Evolutionary conservation across 345 rosid genomes (phyloP), one percentile per base, ranked within the genome.

Genomic region (Excoecaria cochinchinensis): DNA sequence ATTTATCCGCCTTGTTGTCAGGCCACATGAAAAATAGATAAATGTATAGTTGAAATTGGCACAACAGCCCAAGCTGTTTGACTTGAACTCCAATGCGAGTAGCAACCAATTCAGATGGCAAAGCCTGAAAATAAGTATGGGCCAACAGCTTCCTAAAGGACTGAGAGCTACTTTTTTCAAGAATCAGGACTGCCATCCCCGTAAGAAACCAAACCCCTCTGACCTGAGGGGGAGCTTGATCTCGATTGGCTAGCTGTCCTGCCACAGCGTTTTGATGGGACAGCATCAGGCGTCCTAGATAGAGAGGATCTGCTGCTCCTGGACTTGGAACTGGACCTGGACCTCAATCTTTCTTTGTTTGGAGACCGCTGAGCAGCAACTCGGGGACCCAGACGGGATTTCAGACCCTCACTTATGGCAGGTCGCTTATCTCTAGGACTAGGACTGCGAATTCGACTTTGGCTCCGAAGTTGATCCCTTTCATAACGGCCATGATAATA

Each of bases 161-260:
- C 38, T 38, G n/a, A n/a, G 48, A 21, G 40, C 75, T 59, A 77
- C 72, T 60, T 73, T 61, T 48, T 74, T 73, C 79, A 79, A 14
- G 57, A 40, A 71, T 83, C 86, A 39, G 86, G 83, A 81, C 90
- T 88, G 57, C 70, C 82, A 71, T 95, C 99, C 51, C 89, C 93
- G 77, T 92, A 92, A 61, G 93, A 89, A 72, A 95, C 99, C 83
- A 95, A 76, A 42, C 97, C 91, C 76, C 85, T 83, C 61, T 77
- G 88, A 68, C 85, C 96, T 16, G 94, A 64, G 22, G 91, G 92
- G 13, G 98, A 91, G 74, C 85, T 85, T 71, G 96, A 88, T 61
- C 79, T 77, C 51, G 97, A 90, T 72, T 79, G 85, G 82, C 77
- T 68, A 48, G 83, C 68, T 59, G 69, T 70, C 71, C 77, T 79